These are phyloP conservation scores for Drechslerella coelobrocha DNA, from an alignment of 2,329 filamentous ascomycete species.

Conservation along the genomic window DNA sequence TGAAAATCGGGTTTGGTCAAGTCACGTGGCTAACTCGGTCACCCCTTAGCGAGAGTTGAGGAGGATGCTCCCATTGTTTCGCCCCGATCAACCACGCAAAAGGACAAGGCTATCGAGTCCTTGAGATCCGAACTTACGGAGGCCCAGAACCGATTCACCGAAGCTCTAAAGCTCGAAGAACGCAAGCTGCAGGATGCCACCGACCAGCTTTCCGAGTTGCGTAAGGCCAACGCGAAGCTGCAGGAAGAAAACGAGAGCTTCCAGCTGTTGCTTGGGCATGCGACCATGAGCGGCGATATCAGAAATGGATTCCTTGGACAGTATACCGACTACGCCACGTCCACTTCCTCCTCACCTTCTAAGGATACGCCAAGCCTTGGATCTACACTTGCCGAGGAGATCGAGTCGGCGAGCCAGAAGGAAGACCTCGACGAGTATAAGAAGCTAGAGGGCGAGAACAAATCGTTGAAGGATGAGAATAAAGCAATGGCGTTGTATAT, in stretches of 20 bases:
- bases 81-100: conserved; percentile 71
- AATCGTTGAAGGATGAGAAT: conserved; percentile 86
- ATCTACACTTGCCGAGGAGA: conserved; percentile 83
- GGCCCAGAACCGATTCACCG: conserved; percentile 91
- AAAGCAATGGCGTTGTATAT: conserved; percentile 97
- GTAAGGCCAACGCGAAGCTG: conserved; percentile 91
- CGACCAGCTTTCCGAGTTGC: conserved; percentile 83
- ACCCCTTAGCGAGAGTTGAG: conserved; percentile 72
- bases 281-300: conserved; percentile 94
- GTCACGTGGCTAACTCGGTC: conserved; percentile 52
- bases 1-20: neutral
- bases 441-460: conserved; percentile 78
- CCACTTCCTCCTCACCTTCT: conserved; percentile 54
- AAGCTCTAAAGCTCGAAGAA: conserved; percentile 90
- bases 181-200: conserved; percentile 86
- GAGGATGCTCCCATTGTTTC: conserved; percentile 65
- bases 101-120: conserved; percentile 94
- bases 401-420: conserved; percentile 66
- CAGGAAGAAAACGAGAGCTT: conserved; percentile 99
- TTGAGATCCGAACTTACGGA: conserved; percentile 91
- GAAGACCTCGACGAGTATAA: conserved; percentile 67
- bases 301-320: conserved; percentile 79
- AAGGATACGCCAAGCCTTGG: conserved; percentile 59
- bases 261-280: conserved; percentile 90
- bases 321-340: conserved; percentile 56